Evolutionary conservation across 805 yeast species (phyloP).

Genomic region (Tetrapisispora nanseiensis): DNA sequence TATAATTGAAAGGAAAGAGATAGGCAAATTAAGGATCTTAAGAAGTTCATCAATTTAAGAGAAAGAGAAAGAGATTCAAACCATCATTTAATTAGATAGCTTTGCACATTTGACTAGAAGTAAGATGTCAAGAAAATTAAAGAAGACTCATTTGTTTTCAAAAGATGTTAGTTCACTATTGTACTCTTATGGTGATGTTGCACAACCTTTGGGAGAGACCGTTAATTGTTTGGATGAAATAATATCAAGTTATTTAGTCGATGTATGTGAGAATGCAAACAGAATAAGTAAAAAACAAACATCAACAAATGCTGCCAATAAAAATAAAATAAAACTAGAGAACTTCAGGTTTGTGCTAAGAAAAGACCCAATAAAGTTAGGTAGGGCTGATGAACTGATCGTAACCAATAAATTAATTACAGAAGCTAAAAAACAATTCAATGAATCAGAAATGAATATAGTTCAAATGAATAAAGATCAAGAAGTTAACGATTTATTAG

Average conservation of each 20-base stretch:
- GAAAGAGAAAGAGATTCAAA: background rate
- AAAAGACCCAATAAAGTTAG: conserved; percentile 55
- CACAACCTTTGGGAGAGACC: conserved; percentile 57
- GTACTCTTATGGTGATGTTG: conserved; percentile 65
- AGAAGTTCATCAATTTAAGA: no score
- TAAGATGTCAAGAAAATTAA: conserved; percentile 30
- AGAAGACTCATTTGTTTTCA: conserved; percentile 36
- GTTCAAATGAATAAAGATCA: background rate
- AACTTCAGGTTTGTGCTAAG: conserved; percentile 65
- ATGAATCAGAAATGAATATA: conserved; percentile 39
- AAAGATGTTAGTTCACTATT: conserved; percentile 48
- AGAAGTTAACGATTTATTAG: background rate
- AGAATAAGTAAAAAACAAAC: conserved; percentile 32
- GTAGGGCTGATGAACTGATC: conserved; percentile 58
- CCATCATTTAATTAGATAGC: background rate
- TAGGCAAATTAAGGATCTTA: no score
- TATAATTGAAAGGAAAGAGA: no score
- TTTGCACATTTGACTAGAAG: no score
- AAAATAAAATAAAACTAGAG: conserved; percentile 59
- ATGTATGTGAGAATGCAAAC: conserved; percentile 47
- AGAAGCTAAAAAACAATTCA: conserved; percentile 59
- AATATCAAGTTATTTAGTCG: conserved; percentile 51
- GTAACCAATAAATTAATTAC: conserved; percentile 49
- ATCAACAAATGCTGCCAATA: conserved; percentile 30
- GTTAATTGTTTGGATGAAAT: conserved; percentile 60